Conservation (phyloP, 2,329 filamentous ascomycete species). For the Karstenula rhodostoma region DNA sequence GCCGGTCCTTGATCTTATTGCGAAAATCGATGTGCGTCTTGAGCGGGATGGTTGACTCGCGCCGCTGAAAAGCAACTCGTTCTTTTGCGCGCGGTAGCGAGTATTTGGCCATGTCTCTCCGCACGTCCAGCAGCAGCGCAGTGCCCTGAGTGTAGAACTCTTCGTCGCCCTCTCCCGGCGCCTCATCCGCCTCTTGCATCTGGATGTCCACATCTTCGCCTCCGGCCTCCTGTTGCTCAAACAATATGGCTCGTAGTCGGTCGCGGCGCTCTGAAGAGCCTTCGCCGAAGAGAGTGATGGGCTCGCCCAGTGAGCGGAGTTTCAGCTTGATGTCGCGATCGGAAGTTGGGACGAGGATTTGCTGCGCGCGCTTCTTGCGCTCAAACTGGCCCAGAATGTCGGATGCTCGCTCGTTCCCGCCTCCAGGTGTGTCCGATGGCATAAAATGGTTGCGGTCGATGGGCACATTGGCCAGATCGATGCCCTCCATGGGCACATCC, state of each 20-base stretch:
- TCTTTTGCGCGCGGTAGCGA: constrained; percentile 83
- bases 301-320: constrained; percentile 88
- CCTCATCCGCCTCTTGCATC: constrained; percentile 61
- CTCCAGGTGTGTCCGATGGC: constrained; percentile 69
- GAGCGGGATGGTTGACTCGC: constrained; percentile 82
- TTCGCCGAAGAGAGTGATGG: constrained; percentile 93
- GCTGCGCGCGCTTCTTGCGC: constrained; percentile 82
- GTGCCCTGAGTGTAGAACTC: constrained; percentile 94
- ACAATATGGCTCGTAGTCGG: constrained; percentile 81
- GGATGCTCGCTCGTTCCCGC: constrained; percentile 81
- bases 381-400: constrained; percentile 88
- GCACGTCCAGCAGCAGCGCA: constrained; percentile 75
- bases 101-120: constrained; percentile 81
- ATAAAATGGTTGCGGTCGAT: constrained; percentile 87
- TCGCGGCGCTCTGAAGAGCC: constrained; percentile 85
- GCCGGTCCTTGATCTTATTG: constrained; percentile 83
- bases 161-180: constrained; percentile 67
- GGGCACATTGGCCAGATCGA: constrained; percentile 70
- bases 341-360: constrained; percentile 91
- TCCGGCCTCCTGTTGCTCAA: constrained; percentile 72
- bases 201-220: constrained; percentile 61
- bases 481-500: constrained; percentile 63
- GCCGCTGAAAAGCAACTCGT: constrained; percentile 77
- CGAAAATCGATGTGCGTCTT: constrained; percentile 92
- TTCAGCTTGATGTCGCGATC: constrained; percentile 83